phyloP scores from a whole-genome alignment of 1,284 basidiomycete genomes.

The Cryptococcus sp. region DNA sequence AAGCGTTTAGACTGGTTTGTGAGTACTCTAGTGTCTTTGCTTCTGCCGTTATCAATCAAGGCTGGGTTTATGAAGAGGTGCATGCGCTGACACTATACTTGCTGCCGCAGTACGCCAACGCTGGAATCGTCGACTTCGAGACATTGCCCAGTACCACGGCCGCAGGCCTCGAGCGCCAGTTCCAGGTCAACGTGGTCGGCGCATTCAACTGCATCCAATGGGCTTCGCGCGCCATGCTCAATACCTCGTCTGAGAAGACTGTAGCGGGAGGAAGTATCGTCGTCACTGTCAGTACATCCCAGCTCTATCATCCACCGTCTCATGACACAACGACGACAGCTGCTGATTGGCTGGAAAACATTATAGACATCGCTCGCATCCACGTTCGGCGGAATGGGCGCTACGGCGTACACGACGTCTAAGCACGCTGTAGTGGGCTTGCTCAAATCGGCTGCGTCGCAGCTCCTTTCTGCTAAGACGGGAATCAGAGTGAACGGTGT shows the following conservation, averaged over 20 bases:
- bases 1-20: constrained; percentile 22
- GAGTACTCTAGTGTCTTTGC: background rate
- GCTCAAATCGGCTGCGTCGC: constrained; percentile 12
- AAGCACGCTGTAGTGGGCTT: constrained; percentile 18
- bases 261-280: constrained; percentile 17
- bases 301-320: background rate
- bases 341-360: too few species aligned
- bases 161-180: constrained; percentile 6
- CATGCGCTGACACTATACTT: background rate
- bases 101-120: constrained; percentile 16
- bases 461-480: constrained; percentile 14
- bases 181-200: constrained; percentile 21
- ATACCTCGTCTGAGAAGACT: constrained; percentile 11
- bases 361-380: too few species aligned
- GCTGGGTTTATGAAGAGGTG: too few species aligned
- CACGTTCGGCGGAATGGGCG: constrained; percentile 14
- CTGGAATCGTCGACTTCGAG: constrained; percentile 21
- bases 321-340: too few species aligned
- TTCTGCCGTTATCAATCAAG: too few species aligned
- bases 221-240: constrained; percentile 18
- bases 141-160: constrained; percentile 10
- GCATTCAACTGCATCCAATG: constrained; percentile 20
- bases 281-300: constrained; percentile 8
- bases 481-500: constrained; percentile 18
- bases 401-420: constrained; percentile 15